These are phyloP conservation scores for Leptographium flavum DNA, from an alignment of 2,329 filamentous ascomycete genomes.

Conservation along the genomic window DNA sequence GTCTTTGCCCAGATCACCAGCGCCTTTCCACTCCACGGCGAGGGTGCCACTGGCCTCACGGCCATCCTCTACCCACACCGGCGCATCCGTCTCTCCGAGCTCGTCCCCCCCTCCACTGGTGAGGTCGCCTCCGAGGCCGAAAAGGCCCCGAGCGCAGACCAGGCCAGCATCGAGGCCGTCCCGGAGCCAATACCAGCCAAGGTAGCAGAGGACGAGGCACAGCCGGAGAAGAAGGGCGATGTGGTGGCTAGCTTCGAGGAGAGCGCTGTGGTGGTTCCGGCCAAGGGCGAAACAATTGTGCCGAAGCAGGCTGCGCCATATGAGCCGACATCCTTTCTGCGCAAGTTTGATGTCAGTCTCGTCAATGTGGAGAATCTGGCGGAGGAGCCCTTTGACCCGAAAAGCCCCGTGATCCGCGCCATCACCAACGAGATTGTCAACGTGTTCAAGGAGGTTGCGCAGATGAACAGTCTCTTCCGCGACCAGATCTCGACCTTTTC, in stretches of 20 bases:
- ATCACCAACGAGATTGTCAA: conserved; percentile 97
- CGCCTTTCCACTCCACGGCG: conserved; percentile 79
- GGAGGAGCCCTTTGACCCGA: conserved; percentile 82
- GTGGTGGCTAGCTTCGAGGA: conserved; percentile 97
- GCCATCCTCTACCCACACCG: conserved; percentile 93
- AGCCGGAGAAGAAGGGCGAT: conserved; percentile 68
- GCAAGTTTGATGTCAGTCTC: conserved; percentile 81
- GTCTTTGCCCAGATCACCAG: conserved; percentile 98
- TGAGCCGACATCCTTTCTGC: conserved; percentile 81
- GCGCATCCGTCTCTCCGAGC: conserved; percentile 74
- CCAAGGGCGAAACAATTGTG: conserved; percentile 30
- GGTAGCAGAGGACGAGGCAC: conserved; percentile 28
- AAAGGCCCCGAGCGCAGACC: background rate
- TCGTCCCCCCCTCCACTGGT: conserved; percentile 51
- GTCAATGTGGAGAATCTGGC: conserved; percentile 89
- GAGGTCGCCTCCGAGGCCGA: background rate
- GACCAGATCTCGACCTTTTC: conserved; percentile 97
- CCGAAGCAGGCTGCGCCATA: conserved; percentile 27
- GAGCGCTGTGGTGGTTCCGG: conserved; percentile 38
- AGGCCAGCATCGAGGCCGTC: conserved; percentile 21
- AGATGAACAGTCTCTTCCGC: conserved; percentile 84
- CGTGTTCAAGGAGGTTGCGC: conserved; percentile 93
- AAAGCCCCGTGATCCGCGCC: conserved; percentile 76
- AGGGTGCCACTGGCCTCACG: conserved; percentile 71
- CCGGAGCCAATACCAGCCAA: conserved; percentile 48